These are phyloP conservation scores for Kalmusia sp. DNA, from an alignment of 2,329 filamentous ascomycete genomes.

Conservation along the genomic window DNA sequence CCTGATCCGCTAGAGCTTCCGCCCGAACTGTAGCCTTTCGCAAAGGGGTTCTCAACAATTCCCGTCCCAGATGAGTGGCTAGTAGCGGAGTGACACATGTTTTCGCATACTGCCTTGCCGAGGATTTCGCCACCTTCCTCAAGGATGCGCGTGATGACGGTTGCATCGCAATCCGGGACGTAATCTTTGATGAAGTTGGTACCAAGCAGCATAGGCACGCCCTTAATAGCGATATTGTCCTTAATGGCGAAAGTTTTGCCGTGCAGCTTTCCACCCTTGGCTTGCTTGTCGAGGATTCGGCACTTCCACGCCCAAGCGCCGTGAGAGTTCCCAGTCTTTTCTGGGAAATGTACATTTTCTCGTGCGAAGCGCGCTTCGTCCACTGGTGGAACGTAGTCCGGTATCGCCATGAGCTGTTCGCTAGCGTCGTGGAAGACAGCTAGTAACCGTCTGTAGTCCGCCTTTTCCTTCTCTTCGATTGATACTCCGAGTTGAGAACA, in stretches of 20 bases:
- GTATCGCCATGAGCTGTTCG: slow-evolving; percentile 46
- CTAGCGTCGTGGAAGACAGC: slow-evolving; percentile 50
- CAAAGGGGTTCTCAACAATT: slow-evolving; percentile 55
- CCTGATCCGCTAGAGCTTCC: slow-evolving; percentile 59
- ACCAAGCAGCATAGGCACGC: slow-evolving; percentile 40
- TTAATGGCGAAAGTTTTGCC: slow-evolving; percentile 44
- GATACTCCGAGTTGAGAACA: slow-evolving; percentile 42
- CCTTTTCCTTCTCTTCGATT: slow-evolving; percentile 44
- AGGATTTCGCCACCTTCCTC: slow-evolving; percentile 34
- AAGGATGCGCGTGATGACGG: slow-evolving; percentile 37
- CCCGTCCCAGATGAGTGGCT: slow-evolving; percentile 48
- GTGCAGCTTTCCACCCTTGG: slow-evolving; percentile 38
- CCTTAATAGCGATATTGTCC: slow-evolving; percentile 42
- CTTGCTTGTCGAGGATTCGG: slow-evolving; percentile 40
- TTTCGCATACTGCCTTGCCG: slow-evolving; percentile 43
- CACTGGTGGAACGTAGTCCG: slow-evolving; percentile 42
- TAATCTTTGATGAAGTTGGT: slow-evolving; percentile 33
- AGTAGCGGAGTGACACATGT: slow-evolving; percentile 39
- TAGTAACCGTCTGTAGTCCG: slow-evolving; percentile 47
- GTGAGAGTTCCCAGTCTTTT: slow-evolving; percentile 43
- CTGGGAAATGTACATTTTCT: slow-evolving; percentile 43
- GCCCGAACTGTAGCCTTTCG: slow-evolving; percentile 55
- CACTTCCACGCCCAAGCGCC: slow-evolving; percentile 55
- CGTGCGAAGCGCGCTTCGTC: slow-evolving; percentile 46
- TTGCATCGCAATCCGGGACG: slow-evolving; percentile 35